Base-by-base conservation (phyloP, 2,329 filamentous ascomycete species). In the Trichophyton mentagrophytes region DNA sequence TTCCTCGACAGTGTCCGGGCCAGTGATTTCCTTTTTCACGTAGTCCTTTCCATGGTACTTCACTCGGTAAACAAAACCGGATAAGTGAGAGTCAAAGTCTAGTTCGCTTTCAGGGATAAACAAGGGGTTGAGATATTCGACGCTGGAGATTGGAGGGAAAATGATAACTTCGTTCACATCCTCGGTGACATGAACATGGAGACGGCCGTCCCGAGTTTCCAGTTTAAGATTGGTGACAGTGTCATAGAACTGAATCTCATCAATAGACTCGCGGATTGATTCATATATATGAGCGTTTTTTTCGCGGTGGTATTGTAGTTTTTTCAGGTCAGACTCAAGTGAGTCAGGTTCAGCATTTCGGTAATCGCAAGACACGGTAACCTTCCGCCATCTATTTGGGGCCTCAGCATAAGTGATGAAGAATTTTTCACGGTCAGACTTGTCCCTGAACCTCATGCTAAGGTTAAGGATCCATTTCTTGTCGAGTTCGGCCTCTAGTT, bases 1-100 rank as follows among this genome's bases (percentile, higher is more conserved):
- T 71, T 97, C 93, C 64, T 97, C 92, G 20, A 97, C 86, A 0
- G 89, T 93, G 68, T 97, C 92, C 1, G 91, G 92, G 1, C 92
- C 91, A 0, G 93, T 93, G 15, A 99, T 97, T 70, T 99, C 93
- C 72, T 99, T 99, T 74, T 97, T 97, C 74, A 99, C 96, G 67
- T 90, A 86, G 1, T 84, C 77, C 61, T 80, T 77, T 8, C 82
- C 85, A 61, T 82, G 78, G 40, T 90, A 82, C 13, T 78, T 81
- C 61, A 99, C 90, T 71, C 95, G 95, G 79, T 97, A 99, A 17
- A 97, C 93, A 70, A 97, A 99, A 1, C 93, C 93, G 22, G 92
- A 97, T 72, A 97, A 84, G 76, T 99, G 93, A 0, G 89, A 88
- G 66, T 95, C 88, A 68, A 99, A 96, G 47, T 84, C 79, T 40